Base-by-base conservation (phyloP, 306 rosid genomes). In the Dicorynia guianensis region DNA sequence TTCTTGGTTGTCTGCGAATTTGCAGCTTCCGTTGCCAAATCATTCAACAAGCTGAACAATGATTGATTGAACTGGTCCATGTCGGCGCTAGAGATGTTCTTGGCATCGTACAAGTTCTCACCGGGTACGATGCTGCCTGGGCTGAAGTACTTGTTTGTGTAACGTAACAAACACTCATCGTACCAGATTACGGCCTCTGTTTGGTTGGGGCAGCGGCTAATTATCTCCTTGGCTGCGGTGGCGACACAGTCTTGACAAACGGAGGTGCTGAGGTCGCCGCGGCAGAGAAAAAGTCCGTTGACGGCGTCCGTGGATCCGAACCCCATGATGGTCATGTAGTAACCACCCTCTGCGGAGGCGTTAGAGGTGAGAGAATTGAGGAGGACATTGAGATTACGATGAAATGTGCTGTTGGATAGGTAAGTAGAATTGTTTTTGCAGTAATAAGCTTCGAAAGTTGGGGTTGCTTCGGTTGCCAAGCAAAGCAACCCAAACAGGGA, bases 251-350 rank as follows among this genome's bases (percentile, higher is more conserved):
- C 49, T 9, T 59, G 77, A 6, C 92, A 91, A 5, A 54, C 5
- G 6, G 76, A 11, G 6, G 79, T 19, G 54, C 60, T 17, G 59
- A 67, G 30, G 61, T 91, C 94, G 0, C 85, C 89, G 36, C 90
- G 87, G 76, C 92, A 89, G 75, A 89, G 89, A 69, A 86, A 84
- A 20, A 80, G 78, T 25, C 93, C 91, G 57, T 75, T 80, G 48
- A 86, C 57, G 20, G 63, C 68, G 17, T 39, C 4, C 12, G 76
- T 47, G 36, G 74, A 4, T 47, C 39, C 52, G 5, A 10, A 56
- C 10, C 77, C 54, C 8, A 66, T 7, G 63, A 63, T 33, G 63
- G 80, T 69, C 30, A 56, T 57, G 87, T 58, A 76, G 88, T 64
- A 84, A 11, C 79, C 84, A 34, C 63, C 19, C 42, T 46, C 78